phyloP scores from a whole-genome alignment of 2,329 filamentous ascomycete genomes.

The Anthostomella pinea region DNA sequence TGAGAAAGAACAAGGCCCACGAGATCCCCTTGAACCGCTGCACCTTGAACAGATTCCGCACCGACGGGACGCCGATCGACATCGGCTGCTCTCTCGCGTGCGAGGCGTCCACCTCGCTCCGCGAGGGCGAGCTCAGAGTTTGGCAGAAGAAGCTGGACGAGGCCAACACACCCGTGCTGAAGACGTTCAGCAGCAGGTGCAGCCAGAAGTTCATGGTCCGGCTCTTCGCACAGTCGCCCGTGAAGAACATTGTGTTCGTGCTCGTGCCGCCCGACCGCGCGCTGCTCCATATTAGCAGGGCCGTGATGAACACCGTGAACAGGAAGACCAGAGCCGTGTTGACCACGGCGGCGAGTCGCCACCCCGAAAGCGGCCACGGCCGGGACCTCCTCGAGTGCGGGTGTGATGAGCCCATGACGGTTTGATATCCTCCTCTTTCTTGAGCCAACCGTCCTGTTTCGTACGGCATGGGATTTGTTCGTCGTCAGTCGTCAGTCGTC shows the following conservation, averaged over 20 bases:
- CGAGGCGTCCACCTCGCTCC: conserved; percentile 45
- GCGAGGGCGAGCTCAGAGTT: conserved; percentile 46
- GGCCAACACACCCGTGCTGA: no score
- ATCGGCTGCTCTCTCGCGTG: conserved; percentile 41
- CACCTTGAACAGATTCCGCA: conserved; percentile 35
- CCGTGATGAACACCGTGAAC: neutral
- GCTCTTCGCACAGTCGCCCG: neutral
- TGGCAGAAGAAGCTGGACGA: conserved; percentile 39
- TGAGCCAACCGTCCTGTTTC: no score
- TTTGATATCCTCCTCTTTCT: no score
- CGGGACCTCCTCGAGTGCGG: no score
- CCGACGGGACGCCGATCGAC: conserved; percentile 43
- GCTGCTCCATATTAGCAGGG: neutral
- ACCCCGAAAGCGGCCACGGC: neutral
- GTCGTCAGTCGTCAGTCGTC: no score
- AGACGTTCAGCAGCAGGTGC: neutral
- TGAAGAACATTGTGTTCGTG: neutral
- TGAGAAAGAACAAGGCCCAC: conserved; percentile 22
- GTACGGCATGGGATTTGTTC: no score
- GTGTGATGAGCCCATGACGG: no score
- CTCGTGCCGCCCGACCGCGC: neutral
- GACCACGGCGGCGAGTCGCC: neutral
- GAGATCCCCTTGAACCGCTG: conserved; percentile 13
- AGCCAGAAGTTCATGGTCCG: neutral
- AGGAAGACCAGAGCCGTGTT: neutral